Conservation (phyloP, 2,329 filamentous ascomycete genomes). For the Cadophora malorum region DNA sequence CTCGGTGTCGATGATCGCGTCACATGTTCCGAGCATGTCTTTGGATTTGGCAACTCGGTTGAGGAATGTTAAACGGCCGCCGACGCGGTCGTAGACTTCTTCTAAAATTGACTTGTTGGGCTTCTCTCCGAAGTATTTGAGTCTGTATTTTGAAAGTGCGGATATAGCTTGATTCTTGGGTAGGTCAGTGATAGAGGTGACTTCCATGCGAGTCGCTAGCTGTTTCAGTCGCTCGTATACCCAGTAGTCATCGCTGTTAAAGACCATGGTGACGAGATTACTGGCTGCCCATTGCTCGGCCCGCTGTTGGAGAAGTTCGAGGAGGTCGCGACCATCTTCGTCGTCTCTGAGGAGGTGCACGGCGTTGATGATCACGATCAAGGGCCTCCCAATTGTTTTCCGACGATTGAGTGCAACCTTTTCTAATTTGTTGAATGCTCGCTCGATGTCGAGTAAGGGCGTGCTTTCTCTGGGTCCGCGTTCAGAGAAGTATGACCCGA, state of each 20-base stretch:
- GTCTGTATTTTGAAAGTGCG: slow-evolving; percentile 81
- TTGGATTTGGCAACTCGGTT: slow-evolving; percentile 86
- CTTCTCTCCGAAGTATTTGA: slow-evolving; percentile 74
- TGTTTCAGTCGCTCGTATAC: slow-evolving; percentile 94
- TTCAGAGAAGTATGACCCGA: slow-evolving; percentile 94
- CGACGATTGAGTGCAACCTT: slow-evolving; percentile 85
- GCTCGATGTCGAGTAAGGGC: slow-evolving; percentile 91
- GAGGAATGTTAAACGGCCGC: slow-evolving; percentile 86
- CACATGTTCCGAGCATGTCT: slow-evolving; percentile 81
- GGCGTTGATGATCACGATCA: slow-evolving; percentile 94
- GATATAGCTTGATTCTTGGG: slow-evolving; percentile 77
- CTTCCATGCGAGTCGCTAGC: slow-evolving; percentile 92
- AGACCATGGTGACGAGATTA: slow-evolving; percentile 87
- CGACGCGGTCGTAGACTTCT: slow-evolving; percentile 84
- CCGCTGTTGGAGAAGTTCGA: slow-evolving; percentile 93
- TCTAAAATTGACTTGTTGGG: slow-evolving; percentile 64
- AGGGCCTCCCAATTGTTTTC: slow-evolving; percentile 63
- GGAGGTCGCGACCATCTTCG: slow-evolving; percentile 88
- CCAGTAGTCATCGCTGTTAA: slow-evolving; percentile 99
- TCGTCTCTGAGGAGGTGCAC: slow-evolving; percentile 91
- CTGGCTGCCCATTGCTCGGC: slow-evolving; percentile 96
- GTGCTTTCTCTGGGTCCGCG: slow-evolving; percentile 90
- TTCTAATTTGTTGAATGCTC: slow-evolving; percentile 96
- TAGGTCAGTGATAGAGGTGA: slow-evolving; percentile 84
- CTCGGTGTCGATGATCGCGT: slow-evolving; percentile 73